Evolutionary conservation across 2,329 filamentous ascomycete species (phyloP).

Genomic region (Trichoderma lentiforme): DNA sequence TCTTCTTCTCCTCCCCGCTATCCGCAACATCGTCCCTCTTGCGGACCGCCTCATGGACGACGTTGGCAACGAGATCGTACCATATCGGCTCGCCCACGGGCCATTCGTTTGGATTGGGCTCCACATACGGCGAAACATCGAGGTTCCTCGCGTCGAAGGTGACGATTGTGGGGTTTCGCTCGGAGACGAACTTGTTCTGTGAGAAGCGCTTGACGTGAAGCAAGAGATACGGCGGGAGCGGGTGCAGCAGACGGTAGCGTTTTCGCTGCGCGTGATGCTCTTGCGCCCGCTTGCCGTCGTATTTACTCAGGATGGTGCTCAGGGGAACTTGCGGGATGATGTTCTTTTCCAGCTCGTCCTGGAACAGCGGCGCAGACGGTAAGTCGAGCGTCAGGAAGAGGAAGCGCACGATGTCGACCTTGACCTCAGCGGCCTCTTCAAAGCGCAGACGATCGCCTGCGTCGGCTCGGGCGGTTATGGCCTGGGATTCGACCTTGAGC

Average conservation of each 20-base stretch:
- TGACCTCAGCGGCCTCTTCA: conserved; percentile 81
- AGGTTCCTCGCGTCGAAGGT: conserved; percentile 83
- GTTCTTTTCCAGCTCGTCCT: conserved; percentile 89
- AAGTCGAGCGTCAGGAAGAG: conserved; percentile 91
- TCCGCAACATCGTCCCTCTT: conserved; percentile 82
- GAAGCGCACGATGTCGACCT: conserved; percentile 74
- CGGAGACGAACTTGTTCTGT: conserved; percentile 92
- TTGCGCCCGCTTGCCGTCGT: conserved; percentile 82
- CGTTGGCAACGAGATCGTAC: conserved; percentile 95
- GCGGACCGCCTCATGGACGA: conserved; percentile 80
- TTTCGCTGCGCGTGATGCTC: conserved; percentile 86
- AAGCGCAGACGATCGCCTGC: conserved; percentile 85
- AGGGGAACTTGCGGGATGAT: conserved; percentile 93
- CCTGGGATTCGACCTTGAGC: conserved; percentile 88
- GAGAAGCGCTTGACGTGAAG: conserved; percentile 98
- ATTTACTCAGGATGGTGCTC: conserved; percentile 80
- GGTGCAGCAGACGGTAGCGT: conserved; percentile 84
- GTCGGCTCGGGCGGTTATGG: conserved; percentile 87
- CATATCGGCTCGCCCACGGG: conserved; percentile 77
- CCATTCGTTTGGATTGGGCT: conserved; percentile 73
- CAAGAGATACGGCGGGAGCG: conserved; percentile 83
- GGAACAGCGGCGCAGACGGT: conserved; percentile 87
- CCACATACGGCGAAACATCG: conserved; percentile 86
- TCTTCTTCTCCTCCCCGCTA: conserved; percentile 80
- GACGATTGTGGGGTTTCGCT: conserved; percentile 96